These are phyloP conservation scores for Camellia lanceoleosa DNA, from an alignment of 148 eudicot species.

Conservation along the genomic window DNA sequence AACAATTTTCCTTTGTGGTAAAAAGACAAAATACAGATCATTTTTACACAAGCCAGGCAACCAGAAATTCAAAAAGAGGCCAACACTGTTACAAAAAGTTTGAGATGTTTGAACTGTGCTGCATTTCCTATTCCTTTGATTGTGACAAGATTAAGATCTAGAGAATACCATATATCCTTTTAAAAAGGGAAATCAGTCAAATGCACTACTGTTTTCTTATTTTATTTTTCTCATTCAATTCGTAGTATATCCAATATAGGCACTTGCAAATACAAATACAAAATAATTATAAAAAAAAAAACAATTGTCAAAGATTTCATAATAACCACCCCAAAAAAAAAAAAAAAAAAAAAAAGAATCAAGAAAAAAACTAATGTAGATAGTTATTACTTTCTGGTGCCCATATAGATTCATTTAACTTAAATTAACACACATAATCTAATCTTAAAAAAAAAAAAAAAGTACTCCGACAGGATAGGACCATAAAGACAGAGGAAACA, in stretches of 20 bases:
- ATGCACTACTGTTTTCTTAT: neutral
- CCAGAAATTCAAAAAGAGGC: neutral
- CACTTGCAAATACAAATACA: neutral
- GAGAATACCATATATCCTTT: neutral
- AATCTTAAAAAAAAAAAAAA: neutral
- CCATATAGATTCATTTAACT: conserved; percentile 1
- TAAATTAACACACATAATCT: neutral
- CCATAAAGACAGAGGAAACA: conserved; percentile 20
- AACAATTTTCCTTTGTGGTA: neutral
- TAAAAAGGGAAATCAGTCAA: neutral
- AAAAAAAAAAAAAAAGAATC: neutral
- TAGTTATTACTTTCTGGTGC: neutral
- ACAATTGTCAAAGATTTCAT: neutral
- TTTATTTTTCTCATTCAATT: neutral
- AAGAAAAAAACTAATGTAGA: neutral
- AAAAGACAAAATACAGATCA: neutral
- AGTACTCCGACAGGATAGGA: neutral
- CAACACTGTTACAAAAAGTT: neutral
- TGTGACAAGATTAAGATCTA: neutral
- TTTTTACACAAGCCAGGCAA: neutral
- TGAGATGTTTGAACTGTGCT: neutral
- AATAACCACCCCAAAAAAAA: neutral
- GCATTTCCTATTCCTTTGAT: neutral
- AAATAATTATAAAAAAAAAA: too few relatives aligned
- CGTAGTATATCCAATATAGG: too few relatives aligned